These are phyloP conservation scores for Kwoniella dejecticola DNA, from an alignment of 768 basidiomycete species.

Conservation along the genomic window DNA sequence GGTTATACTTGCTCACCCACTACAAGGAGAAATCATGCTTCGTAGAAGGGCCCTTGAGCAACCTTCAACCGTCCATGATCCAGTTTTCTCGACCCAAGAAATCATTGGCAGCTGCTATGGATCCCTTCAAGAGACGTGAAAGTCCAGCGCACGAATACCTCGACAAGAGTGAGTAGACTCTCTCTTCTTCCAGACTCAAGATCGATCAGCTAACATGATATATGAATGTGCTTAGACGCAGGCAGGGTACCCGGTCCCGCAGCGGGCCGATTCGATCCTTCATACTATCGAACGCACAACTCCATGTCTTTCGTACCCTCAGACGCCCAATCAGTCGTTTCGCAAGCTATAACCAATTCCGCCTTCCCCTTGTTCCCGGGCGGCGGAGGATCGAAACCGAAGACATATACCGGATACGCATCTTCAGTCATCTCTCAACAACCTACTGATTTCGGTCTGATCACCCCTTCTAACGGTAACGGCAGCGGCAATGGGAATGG, in stretches of 20 bases:
- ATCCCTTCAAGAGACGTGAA: slow-evolving; percentile 90
- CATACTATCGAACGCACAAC: slow-evolving; percentile 94
- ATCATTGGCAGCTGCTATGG: slow-evolving; percentile 82
- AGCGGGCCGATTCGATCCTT: slow-evolving; percentile 90
- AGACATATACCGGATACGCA: slow-evolving; percentile 74
- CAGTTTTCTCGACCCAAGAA: slow-evolving; percentile 98
- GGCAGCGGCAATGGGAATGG: slow-evolving; percentile 60
- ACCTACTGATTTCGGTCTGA: slow-evolving; percentile 57
- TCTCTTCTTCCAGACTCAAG: not conserved
- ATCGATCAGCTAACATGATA: not conserved
- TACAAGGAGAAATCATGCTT: slow-evolving; percentile 94
- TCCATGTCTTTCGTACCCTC: slow-evolving; percentile 76
- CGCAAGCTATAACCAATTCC: slow-evolving; percentile 79
- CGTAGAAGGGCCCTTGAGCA: slow-evolving; percentile 94
- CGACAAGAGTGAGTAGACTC: slow-evolving; percentile 38
- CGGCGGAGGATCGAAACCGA: slow-evolving; percentile 71
- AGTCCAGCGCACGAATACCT: slow-evolving; percentile 83
- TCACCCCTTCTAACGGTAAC: no score
- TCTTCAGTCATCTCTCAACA: slow-evolving; percentile 94
- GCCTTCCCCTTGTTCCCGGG: slow-evolving; percentile 59
- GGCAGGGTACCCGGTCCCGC: slow-evolving; percentile 68
- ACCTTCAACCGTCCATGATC: slow-evolving; percentile 97
- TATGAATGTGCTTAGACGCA: slow-evolving; percentile 2
- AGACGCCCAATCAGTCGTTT: slow-evolving; percentile 91
- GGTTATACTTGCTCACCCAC: slow-evolving; percentile 97